Conservation (phyloP, 306 rosid species). For the Cercis canadensis region DNA sequence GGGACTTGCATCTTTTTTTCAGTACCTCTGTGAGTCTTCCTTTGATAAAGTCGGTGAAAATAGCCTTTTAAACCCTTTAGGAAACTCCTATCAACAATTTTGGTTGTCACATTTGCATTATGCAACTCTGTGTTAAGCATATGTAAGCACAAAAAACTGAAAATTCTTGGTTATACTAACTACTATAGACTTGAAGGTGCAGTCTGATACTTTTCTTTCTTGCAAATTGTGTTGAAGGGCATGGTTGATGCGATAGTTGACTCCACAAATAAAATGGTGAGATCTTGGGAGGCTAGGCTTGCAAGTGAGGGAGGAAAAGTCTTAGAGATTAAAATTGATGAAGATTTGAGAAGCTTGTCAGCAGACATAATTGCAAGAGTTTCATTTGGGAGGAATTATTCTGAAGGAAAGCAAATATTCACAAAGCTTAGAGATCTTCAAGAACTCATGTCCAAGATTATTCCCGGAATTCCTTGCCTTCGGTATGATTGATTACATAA, state of each 20-base stretch:
- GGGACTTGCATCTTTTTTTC: too few species aligned
- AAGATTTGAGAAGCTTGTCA: conserved; percentile 57
- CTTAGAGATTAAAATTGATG: conserved; percentile 56
- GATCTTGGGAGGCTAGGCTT: conserved; percentile 61
- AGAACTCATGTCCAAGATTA: conserved; percentile 51
- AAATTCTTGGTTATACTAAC: too few species aligned
- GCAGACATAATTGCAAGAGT: conserved; percentile 67
- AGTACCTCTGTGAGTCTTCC: too few species aligned
- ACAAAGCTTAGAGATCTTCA: too few species aligned
- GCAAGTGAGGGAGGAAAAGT: conserved; percentile 44
- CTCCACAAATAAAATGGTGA: conserved; percentile 47
- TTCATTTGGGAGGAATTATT: conserved; percentile 73
- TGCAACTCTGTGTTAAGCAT: too few species aligned
- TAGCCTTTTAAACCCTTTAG: too few species aligned
- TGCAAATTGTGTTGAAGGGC: conserved; percentile 46
- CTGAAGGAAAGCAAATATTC: conserved; percentile 53
- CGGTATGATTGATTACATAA: conserved; percentile 43
- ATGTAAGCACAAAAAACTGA: too few species aligned
- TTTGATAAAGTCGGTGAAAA: too few species aligned
- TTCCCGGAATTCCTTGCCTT: conserved; percentile 61
- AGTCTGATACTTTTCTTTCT: not conserved
- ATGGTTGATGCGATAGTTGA: conserved; percentile 70
- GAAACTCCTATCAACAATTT: too few species aligned
- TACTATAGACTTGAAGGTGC: too few species aligned
- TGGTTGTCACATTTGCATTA: too few species aligned